Evolutionary conservation across 805 yeast species (phyloP).

Genomic region (Brettanomyces nanus): DNA sequence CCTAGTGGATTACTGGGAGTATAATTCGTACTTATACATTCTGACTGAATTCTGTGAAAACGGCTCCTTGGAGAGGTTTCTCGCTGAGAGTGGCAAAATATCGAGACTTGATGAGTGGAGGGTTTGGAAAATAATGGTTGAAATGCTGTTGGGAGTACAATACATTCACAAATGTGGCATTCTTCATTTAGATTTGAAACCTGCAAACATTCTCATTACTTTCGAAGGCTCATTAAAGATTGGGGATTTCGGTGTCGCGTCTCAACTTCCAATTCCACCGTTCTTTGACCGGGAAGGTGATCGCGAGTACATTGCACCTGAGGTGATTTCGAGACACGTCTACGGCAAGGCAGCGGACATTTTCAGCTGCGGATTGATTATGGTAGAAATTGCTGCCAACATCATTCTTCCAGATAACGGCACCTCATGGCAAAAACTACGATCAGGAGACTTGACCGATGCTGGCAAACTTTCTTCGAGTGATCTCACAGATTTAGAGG

Average conservation of each 20-base stretch:
- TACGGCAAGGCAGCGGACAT: conserved; percentile 92
- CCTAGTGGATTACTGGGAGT: conserved; percentile 82
- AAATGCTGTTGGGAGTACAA: conserved; percentile 67
- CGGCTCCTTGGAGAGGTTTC: conserved; percentile 77
- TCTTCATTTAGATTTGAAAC: conserved; percentile 86
- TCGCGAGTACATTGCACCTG: conserved; percentile 96
- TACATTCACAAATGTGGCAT: conserved; percentile 73
- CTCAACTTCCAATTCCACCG: conserved; percentile 63
- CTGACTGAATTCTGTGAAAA: conserved; percentile 93
- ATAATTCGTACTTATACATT: conserved; percentile 66
- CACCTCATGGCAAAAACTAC: conserved; percentile 87
- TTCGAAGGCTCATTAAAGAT: conserved; percentile 91
- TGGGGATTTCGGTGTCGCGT: conserved; percentile 95
- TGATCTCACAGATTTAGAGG: conserved; percentile 37
- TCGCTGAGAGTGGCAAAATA: conserved; percentile 67
- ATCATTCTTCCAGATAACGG: conserved; percentile 94
- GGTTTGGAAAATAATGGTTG: conserved; percentile 92
- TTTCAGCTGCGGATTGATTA: conserved; percentile 86
- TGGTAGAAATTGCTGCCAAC: conserved; percentile 94
- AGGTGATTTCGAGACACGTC: conserved; percentile 69
- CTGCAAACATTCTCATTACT: conserved; percentile 89
- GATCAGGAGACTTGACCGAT: conserved; percentile 92
- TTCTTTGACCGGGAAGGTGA: conserved; percentile 93
- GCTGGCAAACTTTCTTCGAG: conserved; percentile 81
- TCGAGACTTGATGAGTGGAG: conserved; percentile 91